Conservation (phyloP, 805 yeast species). For the Saccharomycopsis schoenii region DNA sequence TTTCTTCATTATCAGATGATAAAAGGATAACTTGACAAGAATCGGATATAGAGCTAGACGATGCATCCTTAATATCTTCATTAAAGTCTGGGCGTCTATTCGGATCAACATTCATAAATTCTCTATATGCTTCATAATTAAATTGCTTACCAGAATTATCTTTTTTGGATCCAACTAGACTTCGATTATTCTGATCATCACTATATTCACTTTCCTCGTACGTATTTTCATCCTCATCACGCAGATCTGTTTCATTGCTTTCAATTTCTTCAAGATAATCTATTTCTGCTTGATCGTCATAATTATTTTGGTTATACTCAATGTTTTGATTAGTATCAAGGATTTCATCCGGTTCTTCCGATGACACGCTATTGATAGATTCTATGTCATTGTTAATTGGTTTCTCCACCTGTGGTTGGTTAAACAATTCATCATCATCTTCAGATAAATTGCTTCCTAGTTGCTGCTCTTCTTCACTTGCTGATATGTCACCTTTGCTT, state of each 20-base stretch:
- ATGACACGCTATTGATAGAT: neutral
- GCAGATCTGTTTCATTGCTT: neutral
- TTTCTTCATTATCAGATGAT: constrained; percentile 3
- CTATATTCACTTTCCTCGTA: neutral
- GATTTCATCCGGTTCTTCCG: neutral
- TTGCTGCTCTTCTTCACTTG: neutral
- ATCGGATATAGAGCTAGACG: neutral
- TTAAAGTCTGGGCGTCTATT: neutral
- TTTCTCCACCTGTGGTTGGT: neutral
- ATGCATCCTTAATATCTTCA: neutral
- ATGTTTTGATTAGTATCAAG: neutral
- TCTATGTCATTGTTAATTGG: neutral
- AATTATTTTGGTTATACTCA: neutral
- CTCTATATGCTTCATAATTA: neutral
- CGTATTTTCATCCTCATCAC: neutral
- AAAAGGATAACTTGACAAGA: constrained; percentile 1
- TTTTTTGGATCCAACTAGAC: neutral
- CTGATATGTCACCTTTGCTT: neutral
- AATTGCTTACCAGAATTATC: neutral
- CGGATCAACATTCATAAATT: neutral
- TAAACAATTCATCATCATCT: neutral
- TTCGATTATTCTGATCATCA: neutral
- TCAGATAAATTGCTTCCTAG: neutral
- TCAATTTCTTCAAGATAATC: neutral
- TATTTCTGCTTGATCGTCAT: constrained; percentile 6